Base-by-base conservation (phyloP, 352 stramenopile species). In the Phytophthora capsici region DNA sequence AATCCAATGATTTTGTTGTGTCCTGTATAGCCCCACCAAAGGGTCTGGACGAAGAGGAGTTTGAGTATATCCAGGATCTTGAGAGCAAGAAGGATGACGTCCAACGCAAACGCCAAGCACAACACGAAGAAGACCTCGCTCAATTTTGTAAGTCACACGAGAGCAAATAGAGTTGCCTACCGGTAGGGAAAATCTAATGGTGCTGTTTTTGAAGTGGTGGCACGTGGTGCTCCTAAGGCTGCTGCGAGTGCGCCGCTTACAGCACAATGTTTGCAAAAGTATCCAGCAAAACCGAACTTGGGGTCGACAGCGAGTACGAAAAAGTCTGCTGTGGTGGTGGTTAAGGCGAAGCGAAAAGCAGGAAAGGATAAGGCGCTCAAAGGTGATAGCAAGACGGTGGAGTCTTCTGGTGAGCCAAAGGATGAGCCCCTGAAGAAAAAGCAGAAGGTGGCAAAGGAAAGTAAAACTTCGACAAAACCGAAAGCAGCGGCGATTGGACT, bases 31-130 rank as follows among this genome's bases (percentile, higher is more conserved):
- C 88, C 17, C 86, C 88, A 6, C 88, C 88, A 0, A 96, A 96
- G 54, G 88, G 81, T n/a, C 66, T 94, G 6, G 88, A 96, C 41
- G 88, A 94, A 5, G 88, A 96, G 48, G 88, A 96, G 47, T 84
- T 94, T 45, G 68, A 89, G 37, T 96, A 94, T 45, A 89, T 96
- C 57, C 75, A 77, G 19, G 76, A 91, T 34, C 36, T 96, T 22
- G 86, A 94, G 37, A 77, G 54, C 36, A 78, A 75, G 38, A 81
- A 87, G 59, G 73, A 73, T 1, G 77, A 86, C 34, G 62, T 76
- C 6, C 47, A 87, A 30, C 71, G 78, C 50, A 72, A 77, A 16
- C 73, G 83, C 23, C 80, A 90, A 47, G 69, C 75, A 13, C 88
- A 93, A 57, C 78, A 94, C 47, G 73, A 94, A 17, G 75, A 91